Base-by-base conservation (phyloP, 148 eudicot genomes). In the Pharnaceum exiguum region DNA sequence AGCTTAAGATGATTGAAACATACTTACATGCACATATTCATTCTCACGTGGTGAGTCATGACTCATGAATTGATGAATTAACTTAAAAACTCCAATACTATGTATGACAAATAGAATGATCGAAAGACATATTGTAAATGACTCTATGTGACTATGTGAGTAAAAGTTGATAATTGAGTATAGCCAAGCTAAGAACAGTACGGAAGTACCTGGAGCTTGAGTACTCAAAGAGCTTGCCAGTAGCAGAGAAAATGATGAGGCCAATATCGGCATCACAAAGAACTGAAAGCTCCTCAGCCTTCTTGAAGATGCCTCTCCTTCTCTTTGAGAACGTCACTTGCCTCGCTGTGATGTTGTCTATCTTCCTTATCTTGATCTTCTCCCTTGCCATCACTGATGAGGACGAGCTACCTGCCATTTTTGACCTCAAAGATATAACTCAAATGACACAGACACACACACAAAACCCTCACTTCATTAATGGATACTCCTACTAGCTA, bases 261-360 rank as follows among this genome's bases (percentile, higher is more conserved):
- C 67, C 80, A 68, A 71, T 60, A 47, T 76, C 70, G 33, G 76
- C 80, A 68, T 76, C 80, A 55, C 80, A 76, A 28, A 76, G 73
- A 58, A 76, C 69, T 5, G 73, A 58, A 12, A 76, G 76, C 44
- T 76, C 80, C 12, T 72, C 55, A 37, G 77, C 77, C 53, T 76
- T 76, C 61, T 76, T 76, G 24, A 71, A 49, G 17, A 76, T 62
- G 60, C 80, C 80, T 71, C 78, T 60, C 44, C 78, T 65, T n/a
- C 78, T 69, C 71, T 75, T 75, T 27, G 73, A 68, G 48, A 73
- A 71, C 1, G 80, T 76, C 51, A 76, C 80, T 54, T 76, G 80
- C 46, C 80, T 76, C 16, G 80, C 77, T 8, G 80, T 68, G 3
- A 76, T 27, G 45, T 68, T 76, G 35, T 76, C 80, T 43, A 76